Evolutionary conservation across 129 eudicot species (phyloP), one percentile per base, ranked within the genome.

Genomic region (Lonicera japonica): DNA sequence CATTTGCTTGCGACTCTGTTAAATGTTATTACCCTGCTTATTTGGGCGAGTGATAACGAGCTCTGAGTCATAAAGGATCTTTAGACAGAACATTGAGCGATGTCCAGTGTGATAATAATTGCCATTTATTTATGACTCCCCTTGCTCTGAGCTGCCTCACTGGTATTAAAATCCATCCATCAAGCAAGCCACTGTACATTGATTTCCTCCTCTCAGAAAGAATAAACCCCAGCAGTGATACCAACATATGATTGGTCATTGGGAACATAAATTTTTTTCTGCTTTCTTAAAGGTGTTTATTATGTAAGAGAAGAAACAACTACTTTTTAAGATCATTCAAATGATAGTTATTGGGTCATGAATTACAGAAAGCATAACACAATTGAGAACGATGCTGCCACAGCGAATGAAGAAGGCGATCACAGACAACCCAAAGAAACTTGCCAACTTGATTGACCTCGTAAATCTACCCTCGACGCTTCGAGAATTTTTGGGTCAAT

Each of bases 381-480:
- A 47, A n/a, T 20, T 14, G 58, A 63, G 47, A 56, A 79, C 64
- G 62, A 94, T 94, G 96, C 48, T 94, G 47, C 86, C 95, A 60
- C 95, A 75, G 53, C 60, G 83, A 76, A 70, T 88, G 85, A 94
- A 85, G 75, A 88, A 82, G 89, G 75, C 73, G 4, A 54, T 83
- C 25, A 68, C 69, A 5, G 96, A 85, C 51, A 88, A 83, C 79
- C 99, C 96, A 8, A 94, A 88, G 87, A 85, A 88, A 57, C 80
- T 94, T 63, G 95, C 96, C 57, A 60, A 83, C 8, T 75, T 94
- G 83, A 94, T 94, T 48, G 96, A 94, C 94, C 85, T 94, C 20
- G 95, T 85, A 7, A 94, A 94, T 82, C 72, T 94, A 40, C 99
- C 99, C 66, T 69, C 87, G 16, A 73, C 85, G 16, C 83, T 88